phyloP scores from a whole-genome alignment of 2,329 filamentous ascomycete species.

The Cercospora canescens region DNA sequence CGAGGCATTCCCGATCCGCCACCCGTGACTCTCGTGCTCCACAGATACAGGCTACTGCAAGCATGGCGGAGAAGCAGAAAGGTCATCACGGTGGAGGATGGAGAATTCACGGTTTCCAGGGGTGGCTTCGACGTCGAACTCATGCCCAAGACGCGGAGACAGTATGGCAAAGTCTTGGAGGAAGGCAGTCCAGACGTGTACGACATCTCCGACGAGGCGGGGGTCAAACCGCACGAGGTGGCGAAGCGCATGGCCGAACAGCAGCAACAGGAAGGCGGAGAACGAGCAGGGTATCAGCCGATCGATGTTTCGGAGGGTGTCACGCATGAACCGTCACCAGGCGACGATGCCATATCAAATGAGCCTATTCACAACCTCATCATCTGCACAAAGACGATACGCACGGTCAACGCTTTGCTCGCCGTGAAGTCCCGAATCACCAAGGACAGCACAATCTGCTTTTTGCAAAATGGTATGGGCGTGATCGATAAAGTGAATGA shows the following conservation, averaged over 20 bases:
- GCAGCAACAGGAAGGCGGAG: slow-evolving; percentile 9
- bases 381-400: slow-evolving; percentile 72
- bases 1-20: slow-evolving; percentile 62
- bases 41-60: slow-evolving; percentile 49
- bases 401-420: slow-evolving; percentile 66
- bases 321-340: not conserved
- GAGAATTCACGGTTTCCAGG: slow-evolving; percentile 38
- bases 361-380: slow-evolving; percentile 69
- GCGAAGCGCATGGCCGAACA: slow-evolving; percentile 26
- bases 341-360: slow-evolving; percentile 13
- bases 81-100: slow-evolving; percentile 50
- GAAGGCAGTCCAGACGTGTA: slow-evolving; percentile 24
- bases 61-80: slow-evolving; percentile 51
- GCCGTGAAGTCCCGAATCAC: slow-evolving; percentile 67
- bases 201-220: slow-evolving; percentile 24
- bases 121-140: slow-evolving; percentile 50
- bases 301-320: not conserved
- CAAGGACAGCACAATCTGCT: slow-evolving; percentile 68
- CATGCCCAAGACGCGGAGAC: slow-evolving; percentile 36
- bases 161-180: slow-evolving; percentile 38
- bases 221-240: slow-evolving; percentile 31
- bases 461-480: slow-evolving; percentile 82
- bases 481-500: slow-evolving; percentile 75
- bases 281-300: slow-evolving; percentile 8
- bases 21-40: slow-evolving; percentile 78